Percentiles rank a stretch among this genome's conserved stretches.
Conservation (phyloP, 228 moss, liverwort and hornwort species). For the Sphagnum magellanicum region DNA sequence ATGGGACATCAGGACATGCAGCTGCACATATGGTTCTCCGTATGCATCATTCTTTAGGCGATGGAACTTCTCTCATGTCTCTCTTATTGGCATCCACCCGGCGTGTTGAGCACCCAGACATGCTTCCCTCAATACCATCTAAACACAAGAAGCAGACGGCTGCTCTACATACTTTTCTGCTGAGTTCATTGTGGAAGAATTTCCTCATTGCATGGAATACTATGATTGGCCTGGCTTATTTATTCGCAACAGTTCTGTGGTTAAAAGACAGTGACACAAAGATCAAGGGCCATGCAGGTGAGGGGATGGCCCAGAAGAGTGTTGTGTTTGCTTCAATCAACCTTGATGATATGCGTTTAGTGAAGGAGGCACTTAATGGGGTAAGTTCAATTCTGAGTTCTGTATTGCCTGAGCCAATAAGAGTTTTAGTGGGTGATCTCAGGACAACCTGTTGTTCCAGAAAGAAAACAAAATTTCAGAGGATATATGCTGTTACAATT, state of each 20-base stretch:
- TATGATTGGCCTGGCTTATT: slow-evolving; percentile 23
- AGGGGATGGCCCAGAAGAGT: slow-evolving; percentile 51
- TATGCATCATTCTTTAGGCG: slow-evolving; percentile 47
- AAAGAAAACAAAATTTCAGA: slow-evolving; percentile 8
- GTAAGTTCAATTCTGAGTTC: slow-evolving; percentile 20
- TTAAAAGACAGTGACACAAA: slow-evolving; percentile 81
- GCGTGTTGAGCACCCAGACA: slow-evolving; percentile 24
- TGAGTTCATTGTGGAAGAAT: neutral
- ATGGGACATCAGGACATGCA: slow-evolving; percentile 24
- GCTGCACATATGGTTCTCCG: slow-evolving; percentile 19
- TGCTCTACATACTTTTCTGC: no score
- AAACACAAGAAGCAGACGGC: neutral
- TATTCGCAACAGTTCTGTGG: neutral
- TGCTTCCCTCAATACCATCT: slow-evolving; percentile 19
- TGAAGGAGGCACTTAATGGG: slow-evolving; percentile 30
- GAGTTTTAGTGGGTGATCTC: no score
- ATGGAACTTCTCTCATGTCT: slow-evolving; percentile 48
- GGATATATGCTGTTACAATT: neutral
- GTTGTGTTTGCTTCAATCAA: slow-evolving; percentile 20
- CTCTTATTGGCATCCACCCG: slow-evolving; percentile 40
- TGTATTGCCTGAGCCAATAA: no score
- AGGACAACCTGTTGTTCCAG: no score
- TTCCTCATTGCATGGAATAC: slow-evolving; percentile 12
- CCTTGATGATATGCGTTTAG: slow-evolving; percentile 8
- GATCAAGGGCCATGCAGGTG: slow-evolving; percentile 59